These are phyloP conservation scores for Alternaria longipes DNA, from an alignment of 2,329 filamentous ascomycete genomes.

Conservation along the genomic window DNA sequence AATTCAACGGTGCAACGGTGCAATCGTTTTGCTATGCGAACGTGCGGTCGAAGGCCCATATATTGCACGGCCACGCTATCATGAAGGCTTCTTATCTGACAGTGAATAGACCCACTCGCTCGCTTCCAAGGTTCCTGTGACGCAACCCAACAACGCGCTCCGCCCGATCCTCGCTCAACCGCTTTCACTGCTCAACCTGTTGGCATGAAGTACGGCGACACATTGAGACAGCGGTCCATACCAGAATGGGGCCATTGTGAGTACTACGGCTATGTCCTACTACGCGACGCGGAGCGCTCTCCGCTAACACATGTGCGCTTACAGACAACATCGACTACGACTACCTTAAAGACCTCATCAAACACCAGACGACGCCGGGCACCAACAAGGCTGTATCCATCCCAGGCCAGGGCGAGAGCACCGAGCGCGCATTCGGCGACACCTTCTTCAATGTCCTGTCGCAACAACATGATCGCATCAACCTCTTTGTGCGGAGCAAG, in stretches of 20 bases:
- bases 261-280: constrained; percentile 30
- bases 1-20: constrained; percentile 11
- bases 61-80: constrained; percentile 2
- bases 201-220: constrained; percentile 79
- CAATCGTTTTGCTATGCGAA: constrained; percentile 8
- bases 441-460: constrained; percentile 76
- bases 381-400: constrained; percentile 77
- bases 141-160: constrained; percentile 16
- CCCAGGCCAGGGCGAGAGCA: constrained; percentile 68
- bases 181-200: constrained; percentile 9
- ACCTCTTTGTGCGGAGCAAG: constrained; percentile 82
- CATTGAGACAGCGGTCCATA: constrained; percentile 77
- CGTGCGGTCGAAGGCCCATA: not conserved
- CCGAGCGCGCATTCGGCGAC: constrained; percentile 73
- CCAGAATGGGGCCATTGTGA: constrained; percentile 82
- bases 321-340: constrained; percentile 90
- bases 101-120: constrained; percentile 14
- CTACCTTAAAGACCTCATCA: constrained; percentile 84
- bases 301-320: constrained; percentile 24
- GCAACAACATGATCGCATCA: constrained; percentile 78
- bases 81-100: constrained; percentile 26
- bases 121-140: constrained; percentile 13
- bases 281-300: not conserved
- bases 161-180: constrained; percentile 3
- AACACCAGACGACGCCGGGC: constrained; percentile 76